phyloP scores from a whole-genome alignment of 176 grass and related monocot species.

The Sorghum bicolor region Sorghum_bicolor_NCBIv3 NC_012870.2:77191001-77191500 shows the following conservation, averaged over 20 bases:
- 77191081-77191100: conserved; percentile 46
- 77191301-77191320: neutral
- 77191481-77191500: too few species aligned
- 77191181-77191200: conserved; percentile 35
- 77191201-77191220: conserved; percentile 26
- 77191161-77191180: conserved; percentile 28
- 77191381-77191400: neutral
- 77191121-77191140: conserved; percentile 14
- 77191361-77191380: conserved; percentile 17
- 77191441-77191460: neutral
- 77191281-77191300: neutral
- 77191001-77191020: conserved; percentile 35
- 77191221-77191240: neutral
- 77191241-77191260: neutral
- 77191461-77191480: neutral
- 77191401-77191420: neutral
- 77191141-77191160: conserved; percentile 28
- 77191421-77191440: neutral
- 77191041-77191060: conserved; percentile 31
- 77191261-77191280: neutral
- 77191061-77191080: conserved; percentile 58
- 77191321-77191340: neutral
- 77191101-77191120: neutral
- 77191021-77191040: conserved; percentile 36
- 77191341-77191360: conserved; percentile 26